phyloP scores from a whole-genome alignment of 2,329 filamentous ascomycete genomes.

The Microcyclospora tardicrescens region DNA sequence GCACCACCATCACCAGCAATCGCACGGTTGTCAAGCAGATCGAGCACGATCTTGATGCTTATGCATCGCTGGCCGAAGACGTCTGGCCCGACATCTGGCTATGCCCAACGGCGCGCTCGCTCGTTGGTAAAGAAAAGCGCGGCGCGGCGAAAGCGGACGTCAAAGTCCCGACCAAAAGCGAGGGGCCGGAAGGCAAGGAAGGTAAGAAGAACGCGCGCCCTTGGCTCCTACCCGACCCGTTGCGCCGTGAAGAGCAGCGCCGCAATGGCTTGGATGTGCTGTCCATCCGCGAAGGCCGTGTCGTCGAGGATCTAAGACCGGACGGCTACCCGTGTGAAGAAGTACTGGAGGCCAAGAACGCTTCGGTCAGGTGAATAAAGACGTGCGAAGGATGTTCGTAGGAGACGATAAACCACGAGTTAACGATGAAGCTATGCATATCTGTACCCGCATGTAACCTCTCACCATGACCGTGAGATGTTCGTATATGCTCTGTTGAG shows the following conservation, averaged over 20 bases:
- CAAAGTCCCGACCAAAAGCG: too few relatives aligned
- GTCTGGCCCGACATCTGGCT: slow-evolving; percentile 51
- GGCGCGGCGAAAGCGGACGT: slow-evolving; percentile 4
- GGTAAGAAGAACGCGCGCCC: slow-evolving; percentile 6
- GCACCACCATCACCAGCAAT: slow-evolving; percentile 61
- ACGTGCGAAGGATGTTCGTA: too few relatives aligned
- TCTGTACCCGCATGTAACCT: too few relatives aligned
- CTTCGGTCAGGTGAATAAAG: slow-evolving; percentile 2
- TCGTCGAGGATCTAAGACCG: slow-evolving; percentile 18
- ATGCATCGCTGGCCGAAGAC: slow-evolving; percentile 36
- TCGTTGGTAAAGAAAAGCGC: slow-evolving; percentile 52
- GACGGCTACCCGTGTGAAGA: slow-evolving; percentile 18
- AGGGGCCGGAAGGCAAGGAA: not conserved
- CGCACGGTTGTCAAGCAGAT: slow-evolving; percentile 54
- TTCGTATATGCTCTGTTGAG: too few relatives aligned
- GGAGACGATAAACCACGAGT: too few relatives aligned
- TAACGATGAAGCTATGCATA: too few relatives aligned
- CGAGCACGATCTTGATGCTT: slow-evolving; percentile 43
- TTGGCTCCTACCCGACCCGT: slow-evolving; percentile 18
- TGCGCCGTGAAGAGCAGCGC: slow-evolving; percentile 18
- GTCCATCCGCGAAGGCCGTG: slow-evolving; percentile 11
- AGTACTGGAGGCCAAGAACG: slow-evolving; percentile 15
- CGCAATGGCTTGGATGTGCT: slow-evolving; percentile 20
- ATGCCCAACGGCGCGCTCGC: slow-evolving; percentile 49
- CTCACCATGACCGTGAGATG: too few relatives aligned